Base-by-base conservation (phyloP, 2,329 filamentous ascomycete species). In the Penicillium sp. region DNA sequence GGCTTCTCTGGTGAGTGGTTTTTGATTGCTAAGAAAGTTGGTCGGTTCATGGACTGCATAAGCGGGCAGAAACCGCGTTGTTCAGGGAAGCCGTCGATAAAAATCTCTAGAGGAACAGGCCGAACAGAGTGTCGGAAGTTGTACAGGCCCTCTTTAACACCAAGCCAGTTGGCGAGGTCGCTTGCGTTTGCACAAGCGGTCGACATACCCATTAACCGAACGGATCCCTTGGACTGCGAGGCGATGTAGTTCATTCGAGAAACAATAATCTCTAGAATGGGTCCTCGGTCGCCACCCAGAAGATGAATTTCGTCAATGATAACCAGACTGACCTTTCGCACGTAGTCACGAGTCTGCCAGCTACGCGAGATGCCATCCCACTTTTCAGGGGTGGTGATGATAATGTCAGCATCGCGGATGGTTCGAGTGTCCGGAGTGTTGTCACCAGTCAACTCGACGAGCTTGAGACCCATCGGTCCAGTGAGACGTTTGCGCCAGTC, bases 361-460 rank as follows among this genome's bases (percentile, higher is more conserved):
- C 90, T 95, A 82, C 94, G 89, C 63, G 90, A 96, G 62, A 99
- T 97, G 82, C 95, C 95, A 69, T 99, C 95, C 94, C 94, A 99
- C 70, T 99, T 99, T 75, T 99, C 94, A n/a, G 94, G 95, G 0
- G 95, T 99, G 0, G 94, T 99, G 64, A 99, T 91, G 63, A 99
- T 99, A 56, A 99, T 90, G 69, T 99, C 94, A 3, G 94, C 94
- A 67, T 97, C 88, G 62, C 92, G 85, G 63, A 99, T 99, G 0
- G 92, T 96, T 45, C 90, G 82, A 0, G 94, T 99, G 67, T 99
- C 94, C 0, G 95, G 95, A 0, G 95, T 99, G 66, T 97, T 99
- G 75, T 99, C 94, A 78, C 89, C 92, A 11, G 95, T 99, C 76
- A 99, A 77, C 73, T 99, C 94, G 14, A 99, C 94, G 18, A 99